Evolutionary conservation across 2,329 filamentous ascomycete species (phyloP), one percentile per base, ranked within the genome.

Genomic region (Ascocoryne sarcoides): DNA sequence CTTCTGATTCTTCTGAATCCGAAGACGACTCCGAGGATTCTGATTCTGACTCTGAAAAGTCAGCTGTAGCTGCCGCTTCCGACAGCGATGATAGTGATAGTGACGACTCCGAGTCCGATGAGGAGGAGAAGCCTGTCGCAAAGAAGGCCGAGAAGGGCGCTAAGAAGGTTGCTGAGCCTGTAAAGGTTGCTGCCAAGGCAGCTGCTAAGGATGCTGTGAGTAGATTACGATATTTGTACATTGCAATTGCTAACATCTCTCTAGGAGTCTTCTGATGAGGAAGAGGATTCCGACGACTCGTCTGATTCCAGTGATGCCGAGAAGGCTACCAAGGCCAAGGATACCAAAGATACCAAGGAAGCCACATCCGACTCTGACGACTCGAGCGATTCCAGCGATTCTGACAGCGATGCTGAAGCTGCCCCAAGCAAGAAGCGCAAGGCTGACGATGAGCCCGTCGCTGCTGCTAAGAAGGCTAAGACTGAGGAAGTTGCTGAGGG

Each of bases 401-500:
- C 44, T 17, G 47, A 44, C 2, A 42, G 36, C 29, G 54, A 58
- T 23, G 43, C 42, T 20, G 60, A 60, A 20, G 53, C 56, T 30
- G 56, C 51, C 44, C 63, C 66, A 48, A 66, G 65, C 55, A 76
- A 76, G 66, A 77, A 77, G 68, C 72, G 73, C 60, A 76, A 76
- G 67, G 71, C 71, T 32, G 70, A 73, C 41, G 62, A 64, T 33
- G 65, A 64, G 34, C 59, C 63, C 17, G 46, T 37, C 34, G 59
- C 67, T 32, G 58, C 62, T 21, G 54, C 65, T 31, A 76, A 76
- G 66, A 75, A 75, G 64, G 62, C 63, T 50, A 74, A 73, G 64
- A 66, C 63, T 31, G 64, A 67, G 47, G 59, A 55, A 47, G 61
- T 50, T 29, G 61, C 60, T 32, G 62, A 61, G 49, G 62, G 65